phyloP scores from a whole-genome alignment of 2,329 filamentous ascomycete genomes.

The Chalara sp. region DNA sequence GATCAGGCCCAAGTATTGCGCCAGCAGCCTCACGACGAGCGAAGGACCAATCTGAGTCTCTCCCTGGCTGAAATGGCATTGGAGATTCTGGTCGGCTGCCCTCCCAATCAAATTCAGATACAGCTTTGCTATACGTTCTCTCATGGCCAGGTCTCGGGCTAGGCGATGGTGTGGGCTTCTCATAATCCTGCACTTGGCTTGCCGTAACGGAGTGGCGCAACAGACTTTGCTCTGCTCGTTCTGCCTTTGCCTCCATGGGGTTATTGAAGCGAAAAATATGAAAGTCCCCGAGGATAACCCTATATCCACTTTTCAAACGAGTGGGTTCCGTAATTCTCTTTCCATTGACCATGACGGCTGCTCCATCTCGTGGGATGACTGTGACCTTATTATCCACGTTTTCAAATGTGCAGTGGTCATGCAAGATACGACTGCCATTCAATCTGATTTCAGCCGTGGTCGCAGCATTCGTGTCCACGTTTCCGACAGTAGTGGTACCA shows the following conservation, averaged over 20 bases:
- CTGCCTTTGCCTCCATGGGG: constrained; percentile 88
- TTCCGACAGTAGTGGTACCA: constrained; percentile 87
- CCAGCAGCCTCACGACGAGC: constrained; percentile 89
- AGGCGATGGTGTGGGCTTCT: constrained; percentile 57
- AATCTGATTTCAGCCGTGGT: constrained; percentile 80
- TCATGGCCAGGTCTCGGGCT: constrained; percentile 63
- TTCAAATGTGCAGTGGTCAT: constrained; percentile 90
- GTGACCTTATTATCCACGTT: constrained; percentile 92
- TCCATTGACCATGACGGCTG: constrained; percentile 97
- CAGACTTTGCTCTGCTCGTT: constrained; percentile 81
- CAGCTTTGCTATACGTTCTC: constrained; percentile 68
- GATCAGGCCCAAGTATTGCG: constrained; percentile 81
- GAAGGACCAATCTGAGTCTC: constrained; percentile 92
- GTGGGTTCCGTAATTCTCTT: constrained; percentile 81
- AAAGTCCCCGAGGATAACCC: constrained; percentile 94
- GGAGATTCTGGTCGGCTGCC: constrained; percentile 77
- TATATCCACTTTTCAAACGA: constrained; percentile 82
- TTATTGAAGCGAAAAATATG: constrained; percentile 99
- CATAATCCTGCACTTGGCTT: constrained; percentile 46
- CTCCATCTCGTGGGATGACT: constrained; percentile 80
- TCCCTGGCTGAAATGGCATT: constrained; percentile 57
- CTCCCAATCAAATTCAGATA: constrained; percentile 67
- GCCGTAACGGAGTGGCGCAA: constrained; percentile 74
- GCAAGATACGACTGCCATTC: constrained; percentile 87
- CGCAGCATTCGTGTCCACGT: constrained; percentile 75